Evolutionary conservation across 1,139 yeast genomes (phyloP), one percentile per base, ranked within the genome.

Genomic region (Pichia sp.): DNA sequence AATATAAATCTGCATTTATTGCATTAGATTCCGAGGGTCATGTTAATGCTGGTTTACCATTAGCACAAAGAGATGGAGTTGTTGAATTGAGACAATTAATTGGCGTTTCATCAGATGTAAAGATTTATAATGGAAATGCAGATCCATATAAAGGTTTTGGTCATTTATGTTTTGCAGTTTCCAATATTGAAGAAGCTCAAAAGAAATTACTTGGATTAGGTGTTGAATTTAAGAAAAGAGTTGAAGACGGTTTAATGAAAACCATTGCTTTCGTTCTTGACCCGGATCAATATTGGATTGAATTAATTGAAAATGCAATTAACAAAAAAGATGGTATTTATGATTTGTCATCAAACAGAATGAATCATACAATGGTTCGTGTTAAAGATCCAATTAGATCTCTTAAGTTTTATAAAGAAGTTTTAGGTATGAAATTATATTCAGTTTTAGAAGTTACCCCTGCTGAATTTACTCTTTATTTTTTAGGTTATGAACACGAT

Each of bases 231-330:
- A 80, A 89, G 67, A 92, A 92, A 73, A 84, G 74, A 59, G 70
- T 89, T 56, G 63, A 76, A 38, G 97, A 92, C 59, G 98, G 98
- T 26, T 80, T 96, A 66, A 96, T 87, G 66, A 83, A 81, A 65
- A 74, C 87, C 62, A 89, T 92, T 68, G 97, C 97, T 0, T 92
- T 92, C 66, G 95, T 82, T 2, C 76, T 89, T 55, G 98, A 92
- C 60, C 97, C 97, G 4, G 92, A 92, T 66, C 94, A 94, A 55
- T 92, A 92, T 69, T 92, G 98, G 98, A 76, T 92, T 57, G 98
- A 92, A 70, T 70, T 92, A 59, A 76, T 90, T 55, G 81, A 80
- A 58, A 81, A 89, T 60, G 72, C 67, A 29, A 59, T 68, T 40
- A 63, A 63, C 57, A 70, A 73, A 56, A 56, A 56, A 27, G 74